Base-by-base conservation (phyloP, 495 filamentous ascomycete genomes). In the Evansstolkia leycettana region DNA sequence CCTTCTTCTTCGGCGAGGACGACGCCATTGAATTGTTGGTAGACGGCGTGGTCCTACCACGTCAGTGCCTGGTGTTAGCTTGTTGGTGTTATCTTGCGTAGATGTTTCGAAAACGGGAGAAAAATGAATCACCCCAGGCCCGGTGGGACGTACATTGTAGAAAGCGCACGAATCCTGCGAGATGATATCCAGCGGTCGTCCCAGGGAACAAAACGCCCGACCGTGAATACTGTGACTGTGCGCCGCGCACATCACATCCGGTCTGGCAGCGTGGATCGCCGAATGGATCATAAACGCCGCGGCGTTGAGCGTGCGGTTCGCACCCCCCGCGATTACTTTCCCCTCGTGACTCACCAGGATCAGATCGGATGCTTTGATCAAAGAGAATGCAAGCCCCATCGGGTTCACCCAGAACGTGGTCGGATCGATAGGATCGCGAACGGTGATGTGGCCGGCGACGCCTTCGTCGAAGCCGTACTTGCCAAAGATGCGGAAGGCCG, bases 321-420 rank as follows among this genome's bases (percentile, higher is more conserved):
- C 47, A 1, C 82, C 80, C 4, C 82, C 80, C 19, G 72, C 82
- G 36, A 89, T 71, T 16, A 87, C 67, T 28, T 75, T 55, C 2
- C 81, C 82, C 1, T 58, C 45, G 31, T 76, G 62, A 45, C 80
- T 62, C 23, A 89, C 80, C 23, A 68, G 73, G 41, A 89, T 82
- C 18, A 89, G 65, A 47, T 85, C 80, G 7, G 71, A 77, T 18
- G 68, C 67, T 36, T 73, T 81, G 33, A 88, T 80, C 36, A 77
- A 52, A 14, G 70, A 72, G 56, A 84, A 87, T 0, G 77, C 67
- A 7, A 75, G 66, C 19, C 83, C 82, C 45, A 86, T 82, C 0
- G 83, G 83, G 41, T 87, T 87, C 14, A 87, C 82, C 82, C 80
- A 86, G 63, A 86, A 86, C 2, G 69, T 73, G 5, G 51, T 47